Evolutionary conservation across 1,284 basidiomycete genomes (phyloP), one percentile per base, ranked within the genome.

Genomic region (Cryptococcus jaspeensis): DNA sequence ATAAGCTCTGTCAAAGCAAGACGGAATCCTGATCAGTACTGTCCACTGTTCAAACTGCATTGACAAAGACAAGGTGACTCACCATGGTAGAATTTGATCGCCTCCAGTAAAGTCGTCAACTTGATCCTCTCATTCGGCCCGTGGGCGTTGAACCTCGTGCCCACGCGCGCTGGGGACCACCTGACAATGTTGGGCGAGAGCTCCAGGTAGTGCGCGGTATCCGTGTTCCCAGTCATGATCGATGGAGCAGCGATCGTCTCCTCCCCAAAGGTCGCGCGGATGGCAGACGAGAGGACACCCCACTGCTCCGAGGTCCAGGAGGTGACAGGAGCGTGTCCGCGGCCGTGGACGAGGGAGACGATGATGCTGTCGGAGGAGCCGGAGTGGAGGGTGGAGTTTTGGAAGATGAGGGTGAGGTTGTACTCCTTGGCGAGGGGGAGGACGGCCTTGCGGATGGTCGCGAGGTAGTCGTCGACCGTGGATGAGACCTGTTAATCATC

Each of bases 81-180:
- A 61, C 60, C 56, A 38, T 61, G 53, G 42, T 55, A 61, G 25
- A 61, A 52, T 43, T 52, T 54, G 32, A 51, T 50, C 9, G 39
- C 44, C 38, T 61, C 60, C 15, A 58, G 20, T 23, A 55, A 52
- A 5, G 56, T 49, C 7, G 22, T 42, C 5, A 58, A 28, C 53
- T 40, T 55, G 45, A 61, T 55, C 43, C 53, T 36, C 50, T 61
- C 60, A 42, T 61, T 55, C 22, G 56, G 46, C 1, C 52, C 51
- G 46, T 61, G 60, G 2, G 48, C 52, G 16, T 52, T 52, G 0
- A 53, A 11, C 13, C 60, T 46, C 4, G 53, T 55, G 0, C 56
- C 60, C 12, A 55, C 42, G 16, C 60, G 39, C 9, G 53, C 56
- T 1, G 60, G 60, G 1, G 60, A 55, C 52, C 52, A 61, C 8